These are phyloP conservation scores for Lichtheimia ornata DNA, from an alignment of 371 early-diverging fungal genomes.

Conservation along the genomic window DNA sequence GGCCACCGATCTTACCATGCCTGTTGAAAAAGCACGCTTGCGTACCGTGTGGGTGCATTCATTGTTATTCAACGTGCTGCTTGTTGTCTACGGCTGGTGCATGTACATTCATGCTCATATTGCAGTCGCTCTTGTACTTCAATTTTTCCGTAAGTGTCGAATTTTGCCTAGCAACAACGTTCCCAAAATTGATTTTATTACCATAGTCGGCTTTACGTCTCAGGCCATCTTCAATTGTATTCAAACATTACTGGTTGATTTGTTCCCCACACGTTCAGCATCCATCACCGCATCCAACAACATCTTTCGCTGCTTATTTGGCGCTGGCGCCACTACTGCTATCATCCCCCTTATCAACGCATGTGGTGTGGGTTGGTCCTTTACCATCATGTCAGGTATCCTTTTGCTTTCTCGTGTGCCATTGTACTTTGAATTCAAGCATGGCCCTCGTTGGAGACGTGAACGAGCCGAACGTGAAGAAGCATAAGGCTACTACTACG, in stretches of 20 bases:
- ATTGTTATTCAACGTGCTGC: conserved; percentile 26
- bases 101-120: conserved; percentile 31
- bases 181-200: background rate
- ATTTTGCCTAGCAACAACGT: background rate
- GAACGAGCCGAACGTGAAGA: conserved; percentile 16
- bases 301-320: conserved; percentile 36
- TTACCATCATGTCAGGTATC: conserved; percentile 29
- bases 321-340: conserved; percentile 28
- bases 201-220: conserved; percentile 32
- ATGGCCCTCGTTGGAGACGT: conserved; percentile 37
- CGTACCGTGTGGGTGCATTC: conserved; percentile 39
- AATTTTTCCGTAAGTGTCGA: conserved; percentile 32
- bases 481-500: too few species aligned
- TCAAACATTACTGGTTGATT: conserved; percentile 43
- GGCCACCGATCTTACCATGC: conserved; percentile 16
- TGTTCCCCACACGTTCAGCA: conserved; percentile 43
- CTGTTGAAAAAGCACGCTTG: conserved; percentile 38
- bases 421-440: conserved; percentile 27
- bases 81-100: conserved; percentile 43
- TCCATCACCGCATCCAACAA: conserved; percentile 47
- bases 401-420: conserved; percentile 32
- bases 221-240: conserved; percentile 36
- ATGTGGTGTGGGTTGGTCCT: conserved; percentile 41
- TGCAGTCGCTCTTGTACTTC: conserved; percentile 25
- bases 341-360: conserved; percentile 29